phyloP scores from a whole-genome alignment of 106 monocot species.

The Phalaenopsis aphrodite region DNA sequence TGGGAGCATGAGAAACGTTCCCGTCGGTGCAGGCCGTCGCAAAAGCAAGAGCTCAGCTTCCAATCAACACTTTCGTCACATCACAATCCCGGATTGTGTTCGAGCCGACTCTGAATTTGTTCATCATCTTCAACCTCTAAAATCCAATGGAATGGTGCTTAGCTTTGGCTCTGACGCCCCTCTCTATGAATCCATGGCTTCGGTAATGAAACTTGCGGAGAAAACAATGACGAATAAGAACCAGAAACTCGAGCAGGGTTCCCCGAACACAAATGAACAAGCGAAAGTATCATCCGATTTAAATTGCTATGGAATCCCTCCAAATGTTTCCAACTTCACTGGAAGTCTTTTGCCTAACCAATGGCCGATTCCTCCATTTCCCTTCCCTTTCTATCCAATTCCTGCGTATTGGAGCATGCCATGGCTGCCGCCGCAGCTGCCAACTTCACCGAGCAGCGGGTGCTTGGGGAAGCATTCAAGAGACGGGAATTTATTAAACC shows the following conservation, averaged over 20 bases:
- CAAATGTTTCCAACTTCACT: not conserved
- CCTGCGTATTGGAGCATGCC: constrained; percentile 10
- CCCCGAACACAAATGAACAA: not conserved
- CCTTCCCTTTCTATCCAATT: constrained; percentile 7
- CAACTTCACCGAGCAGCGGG: constrained; percentile 3
- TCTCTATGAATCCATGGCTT: constrained; percentile 14
- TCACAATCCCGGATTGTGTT: not conserved
- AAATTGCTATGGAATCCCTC: not conserved
- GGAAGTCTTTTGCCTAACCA: constrained; percentile 13
- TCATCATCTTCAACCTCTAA: not conserved
- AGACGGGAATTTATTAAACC: constrained; percentile 11
- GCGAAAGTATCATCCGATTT: not conserved
- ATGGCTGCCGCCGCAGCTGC: not conserved
- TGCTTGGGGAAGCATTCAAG: constrained; percentile 56
- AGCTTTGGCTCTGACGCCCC: constrained; percentile 18
- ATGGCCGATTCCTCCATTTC: not conserved
- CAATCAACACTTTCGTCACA: constrained; percentile 1
- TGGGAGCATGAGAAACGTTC: constrained; percentile 38
- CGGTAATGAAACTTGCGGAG: constrained; percentile 9
- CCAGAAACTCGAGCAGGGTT: not conserved
- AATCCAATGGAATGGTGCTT: constrained; percentile 9
- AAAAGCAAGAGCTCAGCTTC: constrained; percentile 25
- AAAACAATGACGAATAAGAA: not conserved
- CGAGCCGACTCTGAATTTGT: not conserved
- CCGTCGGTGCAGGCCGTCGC: constrained; percentile 40